Evolutionary conservation across 805 yeast species (phyloP), one percentile per base, ranked within the genome.

Genomic region (Kuraishia cidri): DNA sequence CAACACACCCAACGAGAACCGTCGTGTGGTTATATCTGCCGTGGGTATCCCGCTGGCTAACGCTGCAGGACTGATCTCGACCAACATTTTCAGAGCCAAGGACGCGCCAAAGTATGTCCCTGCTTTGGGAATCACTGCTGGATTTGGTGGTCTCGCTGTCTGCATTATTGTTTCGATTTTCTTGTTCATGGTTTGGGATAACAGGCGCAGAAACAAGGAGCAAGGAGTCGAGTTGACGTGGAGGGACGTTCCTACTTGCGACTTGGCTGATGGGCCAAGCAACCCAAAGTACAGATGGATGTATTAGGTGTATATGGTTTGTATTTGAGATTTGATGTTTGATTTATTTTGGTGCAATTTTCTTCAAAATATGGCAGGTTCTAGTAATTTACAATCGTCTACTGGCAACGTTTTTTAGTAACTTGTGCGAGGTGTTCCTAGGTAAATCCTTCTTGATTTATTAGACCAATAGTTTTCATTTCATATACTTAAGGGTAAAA

Each of bases 31-130:
- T 14, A 48, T 67, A 27, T 57, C 69, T 4, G 67, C 72, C 4
- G 60, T 66, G n/a, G 72, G 71, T 30, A 64, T 72, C 40, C 75
- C 76, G 3, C 57, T 71, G 36, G 77, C 75, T 15, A 72, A 72
- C 41, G 64, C 71, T 26, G 76, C 75, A 29, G 78, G 77, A 35
- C 62, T 72, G 37, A 66, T 72, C 31, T 62, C 78, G 4, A 60
- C 73, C 18, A 70, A 63, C 40, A 64, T 72, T 27, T 72, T 72
- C 49, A 53, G 69, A 36, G 44, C 67, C 7, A 60, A 62, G 36
- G 76, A 70, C 46, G 65, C 75, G 11, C 79, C 79, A 10, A 64
- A 60, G 26, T 72, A 69, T 41, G 54, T 46, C 27, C 71, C 69
- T 1, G 78, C 77, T 12, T 56, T 72, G 23, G 56, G 60, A 30